A percentile compares a stretch with the other conserved stretches of the same genome.
phyloP scores from a whole-genome alignment of 768 basidiomycete species.

The Termitomyces sp. region DNA sequence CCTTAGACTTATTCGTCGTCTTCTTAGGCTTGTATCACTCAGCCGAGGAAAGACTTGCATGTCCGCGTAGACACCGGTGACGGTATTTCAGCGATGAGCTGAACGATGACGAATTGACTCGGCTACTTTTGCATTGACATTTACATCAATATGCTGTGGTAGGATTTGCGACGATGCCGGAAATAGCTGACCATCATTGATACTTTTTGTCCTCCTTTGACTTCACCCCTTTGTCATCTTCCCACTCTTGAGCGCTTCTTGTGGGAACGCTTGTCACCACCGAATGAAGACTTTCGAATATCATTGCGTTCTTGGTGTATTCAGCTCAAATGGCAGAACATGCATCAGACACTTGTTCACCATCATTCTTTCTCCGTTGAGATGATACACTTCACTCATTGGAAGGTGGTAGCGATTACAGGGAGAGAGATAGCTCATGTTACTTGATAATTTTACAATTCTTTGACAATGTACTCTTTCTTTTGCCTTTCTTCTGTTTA shows the following conservation, averaged over 20 bases:
- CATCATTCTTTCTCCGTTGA: neutral
- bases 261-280: neutral
- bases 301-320: neutral
- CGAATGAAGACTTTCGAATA: neutral
- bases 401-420: neutral
- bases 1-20: neutral
- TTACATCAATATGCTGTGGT: neutral
- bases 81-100: neutral
- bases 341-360: neutral
- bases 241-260: neutral
- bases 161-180: neutral
- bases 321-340: neutral
- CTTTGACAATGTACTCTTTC: neutral
- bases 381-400: neutral
- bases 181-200: neutral
- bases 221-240: neutral
- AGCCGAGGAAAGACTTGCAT: neutral
- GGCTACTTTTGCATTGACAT: neutral
- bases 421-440: neutral
- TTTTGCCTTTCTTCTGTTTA: neutral
- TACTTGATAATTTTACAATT: neutral
- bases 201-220: neutral
- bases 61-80: neutral
- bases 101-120: neutral
- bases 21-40: neutral